Evolutionary conservation across 306 rosid species (phyloP).

Genomic region (Citrullus mucosospermus): DNA sequence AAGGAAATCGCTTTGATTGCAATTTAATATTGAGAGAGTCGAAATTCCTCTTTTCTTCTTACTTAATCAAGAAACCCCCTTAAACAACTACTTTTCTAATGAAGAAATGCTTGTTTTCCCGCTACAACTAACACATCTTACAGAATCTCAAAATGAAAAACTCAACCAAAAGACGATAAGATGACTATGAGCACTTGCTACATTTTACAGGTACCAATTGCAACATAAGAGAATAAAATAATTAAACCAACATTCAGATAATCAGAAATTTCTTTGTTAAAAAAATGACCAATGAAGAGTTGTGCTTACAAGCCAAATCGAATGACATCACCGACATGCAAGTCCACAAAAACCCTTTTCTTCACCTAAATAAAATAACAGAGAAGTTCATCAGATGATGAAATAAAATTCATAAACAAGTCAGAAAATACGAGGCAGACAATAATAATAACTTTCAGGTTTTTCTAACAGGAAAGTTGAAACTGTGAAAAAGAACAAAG

Average conservation of each 20-base stretch:
- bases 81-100: not conserved
- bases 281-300: not conserved
- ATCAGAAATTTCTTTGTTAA: not conserved
- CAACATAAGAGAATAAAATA: not conserved
- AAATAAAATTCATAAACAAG: not conserved
- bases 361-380: conserved; percentile 46
- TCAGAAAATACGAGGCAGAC: not conserved
- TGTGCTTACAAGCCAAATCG: conserved; percentile 81
- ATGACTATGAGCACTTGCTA: not conserved
- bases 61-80: not conserved
- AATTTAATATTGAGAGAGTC: not conserved
- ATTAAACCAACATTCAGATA: not conserved
- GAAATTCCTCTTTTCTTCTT: not conserved
- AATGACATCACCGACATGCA: conserved; percentile 89
- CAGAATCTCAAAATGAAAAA: not conserved
- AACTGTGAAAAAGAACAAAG: not conserved
- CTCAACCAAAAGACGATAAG: not conserved
- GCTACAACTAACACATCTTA: not conserved
- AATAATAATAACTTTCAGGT: not conserved
- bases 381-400: conserved; percentile 3
- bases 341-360: conserved; percentile 50
- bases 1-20: not conserved
- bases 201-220: not conserved
- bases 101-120: not conserved
- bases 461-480: not conserved